Evolutionary conservation across 495 filamentous ascomycete species (phyloP), one percentile per base, ranked within the genome.

Genomic region (Jackrogersella multiformis): DNA sequence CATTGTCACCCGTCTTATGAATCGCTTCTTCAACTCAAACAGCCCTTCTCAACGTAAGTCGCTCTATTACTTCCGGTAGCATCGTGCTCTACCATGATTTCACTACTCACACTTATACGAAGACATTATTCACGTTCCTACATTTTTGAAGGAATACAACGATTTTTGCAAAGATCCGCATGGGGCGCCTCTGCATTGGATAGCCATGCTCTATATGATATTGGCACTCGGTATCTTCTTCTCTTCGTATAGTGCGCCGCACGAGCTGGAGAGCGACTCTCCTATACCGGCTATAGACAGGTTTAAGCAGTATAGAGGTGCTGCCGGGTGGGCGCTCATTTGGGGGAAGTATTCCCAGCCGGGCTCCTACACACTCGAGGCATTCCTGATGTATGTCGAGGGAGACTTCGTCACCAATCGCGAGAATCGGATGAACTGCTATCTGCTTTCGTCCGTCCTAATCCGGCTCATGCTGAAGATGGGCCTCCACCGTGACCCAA

Each of bases 401-500:
- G 74, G 73, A 44, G 79, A 82, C 55, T 84, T 82, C 69, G 59
- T 84, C 15, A 56, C 71, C 26, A 82, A 79, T 56, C 74, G 74
- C 12, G 78, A 79, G 30, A 74, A 74, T 5, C 79, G 81, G 56
- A 77, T 78, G 26, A 78, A 82, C 46, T 76, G 78, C 46, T 87
- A 82, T 68, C 71, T 87, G 8, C 60, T 84, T 7, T 76, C 80
- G 0, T 81, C 82, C 12, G 77, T 77, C 13, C 65, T 78, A 16
- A 75, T 85, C 24, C 80, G 84, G 10, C 72, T 88, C 1, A 83
- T 86, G 56, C 45, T 87, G 41, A 80, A 80, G 45, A 82, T 86
- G 80, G 86, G 85, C 12, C 78, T 84, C 20, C 86, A 88, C 56
- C 80, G 85, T 16, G 86, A 88, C 53, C 76, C 82, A 6, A 77